Evolutionary conservation across 225 moss, liverwort and hornwort genomes (phyloP).

Genomic region (Antitrichia curtipendula): DNA sequence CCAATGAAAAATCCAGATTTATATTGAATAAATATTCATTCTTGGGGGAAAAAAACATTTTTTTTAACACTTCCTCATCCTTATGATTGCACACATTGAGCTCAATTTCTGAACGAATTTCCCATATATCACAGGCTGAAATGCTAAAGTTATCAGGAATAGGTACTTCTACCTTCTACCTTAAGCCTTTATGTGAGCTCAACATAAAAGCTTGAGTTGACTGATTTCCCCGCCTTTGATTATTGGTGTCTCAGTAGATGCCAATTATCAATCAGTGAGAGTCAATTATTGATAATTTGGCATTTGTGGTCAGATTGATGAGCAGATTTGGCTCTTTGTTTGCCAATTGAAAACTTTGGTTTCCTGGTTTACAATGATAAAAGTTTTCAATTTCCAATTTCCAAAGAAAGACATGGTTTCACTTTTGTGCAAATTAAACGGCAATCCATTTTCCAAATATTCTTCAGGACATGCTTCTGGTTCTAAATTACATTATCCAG

Average conservation of each 20-base stretch:
- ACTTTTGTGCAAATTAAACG: neutral
- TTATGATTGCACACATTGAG: too few species aligned
- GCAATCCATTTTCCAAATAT: neutral
- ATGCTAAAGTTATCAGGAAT: too few species aligned
- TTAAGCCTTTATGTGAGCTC: neutral
- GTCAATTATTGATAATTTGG: neutral
- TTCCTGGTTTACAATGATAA: neutral
- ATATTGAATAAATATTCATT: too few species aligned
- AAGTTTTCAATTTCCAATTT: neutral
- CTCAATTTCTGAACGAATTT: too few species aligned
- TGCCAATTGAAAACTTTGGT: neutral
- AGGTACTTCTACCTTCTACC: too few species aligned
- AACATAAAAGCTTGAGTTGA: neutral
- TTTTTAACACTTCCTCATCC: too few species aligned
- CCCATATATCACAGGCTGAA: too few species aligned
- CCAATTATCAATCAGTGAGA: neutral
- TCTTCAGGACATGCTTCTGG: rapidly evolving
- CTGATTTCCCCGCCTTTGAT: too few species aligned
- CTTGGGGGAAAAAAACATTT: too few species aligned
- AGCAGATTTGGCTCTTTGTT: neutral
- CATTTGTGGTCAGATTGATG: too few species aligned
- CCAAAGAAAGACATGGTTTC: neutral
- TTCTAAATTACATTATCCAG: neutral
- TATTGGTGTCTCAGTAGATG: neutral
- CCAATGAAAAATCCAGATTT: too few species aligned